phyloP scores from a whole-genome alignment of 164 flowering plant genomes.

The Annona squamosa region DNA sequence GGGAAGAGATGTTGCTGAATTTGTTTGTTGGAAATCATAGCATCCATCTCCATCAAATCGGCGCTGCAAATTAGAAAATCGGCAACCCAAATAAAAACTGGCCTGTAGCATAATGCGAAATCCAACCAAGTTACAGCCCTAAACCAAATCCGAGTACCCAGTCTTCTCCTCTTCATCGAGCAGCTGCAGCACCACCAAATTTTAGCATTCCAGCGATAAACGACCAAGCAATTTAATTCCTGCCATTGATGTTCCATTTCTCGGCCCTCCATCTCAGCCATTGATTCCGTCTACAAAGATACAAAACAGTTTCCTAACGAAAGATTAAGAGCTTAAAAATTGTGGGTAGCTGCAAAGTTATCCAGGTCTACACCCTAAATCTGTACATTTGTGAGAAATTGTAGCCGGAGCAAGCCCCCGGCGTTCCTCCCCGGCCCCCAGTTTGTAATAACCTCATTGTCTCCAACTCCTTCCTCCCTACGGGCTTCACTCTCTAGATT shows the following conservation, averaged over 20 bases:
- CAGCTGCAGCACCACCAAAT: no score
- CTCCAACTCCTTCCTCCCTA: constrained; percentile 31
- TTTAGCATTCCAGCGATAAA: no score
- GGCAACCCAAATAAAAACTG: no score
- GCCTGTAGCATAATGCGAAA: no score
- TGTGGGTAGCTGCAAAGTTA: constrained; percentile 42
- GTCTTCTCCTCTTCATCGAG: no score
- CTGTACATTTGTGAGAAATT: constrained; percentile 3
- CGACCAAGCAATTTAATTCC: no score
- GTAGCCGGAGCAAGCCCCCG: constrained; percentile 19
- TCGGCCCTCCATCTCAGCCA: background rate
- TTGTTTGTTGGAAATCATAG: no score
- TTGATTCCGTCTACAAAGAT: constrained; percentile 12
- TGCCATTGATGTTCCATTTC: background rate
- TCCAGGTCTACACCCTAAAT: constrained; percentile 49
- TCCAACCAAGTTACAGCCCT: no score
- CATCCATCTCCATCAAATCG: no score
- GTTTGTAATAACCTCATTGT: background rate
- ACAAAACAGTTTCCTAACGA: constrained; percentile 26
- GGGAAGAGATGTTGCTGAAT: no score
- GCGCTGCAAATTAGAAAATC: no score
- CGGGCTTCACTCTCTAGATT: constrained; percentile 40
- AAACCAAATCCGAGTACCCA: no score
- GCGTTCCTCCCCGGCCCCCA: background rate
- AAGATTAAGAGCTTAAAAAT: constrained; percentile 42